phyloP scores from a whole-genome alignment of 2,329 filamentous ascomycete species.

The Colletotrichum camelliae region DNA sequence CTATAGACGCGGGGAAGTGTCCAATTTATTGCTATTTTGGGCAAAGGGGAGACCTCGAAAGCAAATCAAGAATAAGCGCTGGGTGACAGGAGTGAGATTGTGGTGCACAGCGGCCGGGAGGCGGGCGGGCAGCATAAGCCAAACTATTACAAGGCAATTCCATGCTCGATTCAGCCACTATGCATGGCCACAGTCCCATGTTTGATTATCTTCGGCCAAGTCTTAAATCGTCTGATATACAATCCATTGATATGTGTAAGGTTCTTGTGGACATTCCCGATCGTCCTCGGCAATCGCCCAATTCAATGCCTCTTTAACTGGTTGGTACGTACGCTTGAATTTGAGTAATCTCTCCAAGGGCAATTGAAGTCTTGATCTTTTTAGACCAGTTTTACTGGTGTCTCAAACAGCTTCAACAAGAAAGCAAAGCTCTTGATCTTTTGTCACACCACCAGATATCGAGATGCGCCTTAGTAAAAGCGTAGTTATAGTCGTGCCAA shows the following conservation, averaged over 20 bases:
- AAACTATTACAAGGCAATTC: neutral
- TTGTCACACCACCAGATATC: fast-evolving
- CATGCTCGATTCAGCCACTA: neutral
- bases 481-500: neutral
- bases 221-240: neutral
- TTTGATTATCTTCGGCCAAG: neutral
- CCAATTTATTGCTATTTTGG: neutral
- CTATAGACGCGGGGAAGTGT: neutral
- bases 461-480: neutral
- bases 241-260: neutral
- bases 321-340: neutral
- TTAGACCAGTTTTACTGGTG: fast-evolving
- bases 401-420: neutral
- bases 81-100: neutral
- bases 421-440: neutral
- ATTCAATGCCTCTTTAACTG: neutral
- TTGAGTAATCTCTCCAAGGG: neutral
- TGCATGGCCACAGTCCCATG: neutral
- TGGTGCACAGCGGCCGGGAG: neutral
- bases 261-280: neutral
- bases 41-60: neutral
- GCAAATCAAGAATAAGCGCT: neutral
- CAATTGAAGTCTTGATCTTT: neutral
- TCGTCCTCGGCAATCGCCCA: neutral
- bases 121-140: neutral